These are phyloP conservation scores for Heimioporus retisporus DNA, from an alignment of 1,284 basidiomycete genomes.

Conservation along the genomic window DNA sequence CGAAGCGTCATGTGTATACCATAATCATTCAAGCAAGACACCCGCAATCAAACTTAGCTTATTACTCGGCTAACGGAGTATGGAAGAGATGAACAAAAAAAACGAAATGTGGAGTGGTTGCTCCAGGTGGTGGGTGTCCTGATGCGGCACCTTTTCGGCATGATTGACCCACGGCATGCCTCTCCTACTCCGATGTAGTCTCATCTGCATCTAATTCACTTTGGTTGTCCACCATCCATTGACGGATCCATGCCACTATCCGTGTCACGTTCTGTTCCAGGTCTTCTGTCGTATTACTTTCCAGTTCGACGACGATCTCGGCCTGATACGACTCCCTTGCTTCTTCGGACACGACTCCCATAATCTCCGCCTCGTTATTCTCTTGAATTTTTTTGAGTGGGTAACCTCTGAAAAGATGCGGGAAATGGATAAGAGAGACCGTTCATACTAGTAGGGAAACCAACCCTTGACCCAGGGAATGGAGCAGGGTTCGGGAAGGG, in stretches of 20 bases:
- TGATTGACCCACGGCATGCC: too few species aligned
- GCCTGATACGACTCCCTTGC: conserved; percentile 87
- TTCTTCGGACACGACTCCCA: conserved; percentile 93
- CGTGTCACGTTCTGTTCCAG: conserved; percentile 89
- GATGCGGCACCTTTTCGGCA: too few species aligned
- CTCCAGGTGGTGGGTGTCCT: too few species aligned
- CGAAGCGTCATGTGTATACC: background rate
- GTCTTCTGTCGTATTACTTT: conserved; percentile 84
- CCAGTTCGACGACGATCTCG: conserved; percentile 90
- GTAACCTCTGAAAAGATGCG: conserved; percentile 72
- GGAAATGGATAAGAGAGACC: background rate
- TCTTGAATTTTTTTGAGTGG: conserved; percentile 96
- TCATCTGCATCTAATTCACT: conserved; percentile 14
- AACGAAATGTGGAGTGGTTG: too few species aligned
- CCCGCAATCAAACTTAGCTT: background rate
- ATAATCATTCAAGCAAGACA: background rate
- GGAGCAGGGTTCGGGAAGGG: background rate
- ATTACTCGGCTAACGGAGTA: background rate
- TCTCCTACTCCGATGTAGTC: conserved; percentile 18
- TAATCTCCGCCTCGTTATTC: conserved; percentile 99
- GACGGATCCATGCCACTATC: conserved; percentile 87
- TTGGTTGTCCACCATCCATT: conserved; percentile 79
- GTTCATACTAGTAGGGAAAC: background rate
- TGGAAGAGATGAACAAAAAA: background rate
- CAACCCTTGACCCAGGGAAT: background rate